Base-by-base conservation (phyloP, 2,329 filamentous ascomycete genomes). In the Sporothrix schenckii region DNA sequence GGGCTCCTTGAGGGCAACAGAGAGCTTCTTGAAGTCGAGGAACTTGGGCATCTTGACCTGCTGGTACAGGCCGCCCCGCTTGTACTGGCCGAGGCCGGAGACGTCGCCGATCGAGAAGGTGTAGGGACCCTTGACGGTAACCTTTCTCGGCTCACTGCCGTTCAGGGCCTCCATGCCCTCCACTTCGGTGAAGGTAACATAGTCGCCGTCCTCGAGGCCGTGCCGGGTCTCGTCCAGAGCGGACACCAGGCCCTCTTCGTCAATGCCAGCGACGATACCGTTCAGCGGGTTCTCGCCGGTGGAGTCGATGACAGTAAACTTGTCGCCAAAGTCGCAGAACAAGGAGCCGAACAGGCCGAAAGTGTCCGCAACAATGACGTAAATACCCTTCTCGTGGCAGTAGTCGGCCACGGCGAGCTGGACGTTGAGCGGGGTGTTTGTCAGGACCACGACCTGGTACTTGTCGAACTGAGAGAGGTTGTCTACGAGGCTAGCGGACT, bases 11-110 rank as follows among this genome's bases (percentile, higher is more conserved):
- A 97, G 81, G 72, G 97, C 88, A 68, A 88, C 83, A 54, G 89
- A 89, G 70, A 97, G 87, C 53, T 89, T 85, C 83, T 97, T 92
- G 82, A 98, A 99, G 79, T 95, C 88, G 76, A 98, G 82, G 69
- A 93, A 88, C 83, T 95, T 97, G 66, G 95, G 95, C 94, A 97
- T 97, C 86, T 98, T 99, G 80, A 98, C 95, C 80, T 99, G 95
- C 52, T 92, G 91, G 80, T 92, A 99, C 72, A 97, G 87, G 72
- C 95, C 95, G 61, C 94, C 94, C 67, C 91, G 88, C 83, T 92
- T 84, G 83, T 99, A 99, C 76, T 92, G 86, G 49, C 95, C 95
- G 49, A 97, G 85, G 6, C 88, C 90, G 30, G 92, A 92, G 11
- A 98, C 93, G 79, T 97, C 93, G 54, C 94, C 95, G 75, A 99